Conservation (phyloP, 23 red algal species). For the Porphyridium purpureum region DNA sequence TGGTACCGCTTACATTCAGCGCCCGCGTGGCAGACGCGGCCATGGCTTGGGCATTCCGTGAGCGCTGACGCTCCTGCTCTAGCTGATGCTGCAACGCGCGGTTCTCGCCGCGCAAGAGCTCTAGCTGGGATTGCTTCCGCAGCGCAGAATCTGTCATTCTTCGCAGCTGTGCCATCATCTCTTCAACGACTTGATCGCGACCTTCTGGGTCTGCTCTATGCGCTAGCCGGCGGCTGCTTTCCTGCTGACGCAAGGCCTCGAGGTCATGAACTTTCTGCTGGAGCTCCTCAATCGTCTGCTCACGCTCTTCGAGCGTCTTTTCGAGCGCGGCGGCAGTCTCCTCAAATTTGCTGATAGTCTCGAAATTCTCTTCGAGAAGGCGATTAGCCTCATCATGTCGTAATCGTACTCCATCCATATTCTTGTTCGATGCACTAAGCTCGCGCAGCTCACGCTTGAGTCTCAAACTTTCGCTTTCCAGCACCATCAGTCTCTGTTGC, state of each 20-base stretch:
- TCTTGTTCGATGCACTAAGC: too few relatives aligned
- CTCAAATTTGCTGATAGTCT: too few relatives aligned
- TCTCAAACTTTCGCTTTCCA: too few relatives aligned
- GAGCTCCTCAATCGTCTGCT: neutral
- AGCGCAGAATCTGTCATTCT: constrained; percentile 51
- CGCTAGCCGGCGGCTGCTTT: neutral
- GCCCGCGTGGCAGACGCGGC: constrained; percentile 30
- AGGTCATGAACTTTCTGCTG: neutral
- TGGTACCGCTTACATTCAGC: constrained; percentile 18
- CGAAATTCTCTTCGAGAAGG: too few relatives aligned
- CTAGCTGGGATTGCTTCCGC: constrained; percentile 56
- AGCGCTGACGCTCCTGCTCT: constrained; percentile 35
- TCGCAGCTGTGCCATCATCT: constrained; percentile 18
- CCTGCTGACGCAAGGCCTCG: neutral
- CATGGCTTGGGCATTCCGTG: constrained; percentile 57
- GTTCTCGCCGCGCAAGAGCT: constrained; percentile 58
- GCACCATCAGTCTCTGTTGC: too few relatives aligned
- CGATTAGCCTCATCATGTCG: too few relatives aligned
- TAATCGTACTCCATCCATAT: too few relatives aligned
- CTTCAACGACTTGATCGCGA: neutral
- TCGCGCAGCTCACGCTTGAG: too few relatives aligned
- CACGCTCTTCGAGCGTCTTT: constrained; percentile 25
- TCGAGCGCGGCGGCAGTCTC: constrained; percentile 41
- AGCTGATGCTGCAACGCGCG: constrained; percentile 48
- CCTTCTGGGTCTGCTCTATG: neutral